These are phyloP conservation scores for Russula dissimulans DNA, from an alignment of 768 basidiomycete species.

Conservation along the genomic window DNA sequence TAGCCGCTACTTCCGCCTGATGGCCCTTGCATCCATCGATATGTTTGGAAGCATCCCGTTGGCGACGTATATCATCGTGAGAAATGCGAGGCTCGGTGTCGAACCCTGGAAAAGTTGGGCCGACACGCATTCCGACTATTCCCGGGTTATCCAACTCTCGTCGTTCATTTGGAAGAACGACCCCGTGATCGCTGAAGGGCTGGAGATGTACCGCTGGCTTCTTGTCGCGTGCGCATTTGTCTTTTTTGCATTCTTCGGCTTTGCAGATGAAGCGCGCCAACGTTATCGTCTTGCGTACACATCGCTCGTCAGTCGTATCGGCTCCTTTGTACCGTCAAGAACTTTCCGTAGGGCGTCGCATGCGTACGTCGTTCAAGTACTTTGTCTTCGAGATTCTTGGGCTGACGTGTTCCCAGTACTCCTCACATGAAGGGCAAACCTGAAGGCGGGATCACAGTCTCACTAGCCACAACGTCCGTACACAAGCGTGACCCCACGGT, in stretches of 20 bases:
- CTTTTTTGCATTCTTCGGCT: not conserved
- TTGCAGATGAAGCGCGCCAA: not conserved
- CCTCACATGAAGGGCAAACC: not conserved
- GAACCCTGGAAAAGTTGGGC: conserved; percentile 36
- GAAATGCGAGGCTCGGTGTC: not conserved
- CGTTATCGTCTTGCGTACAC: not conserved
- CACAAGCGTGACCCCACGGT: too few species aligned
- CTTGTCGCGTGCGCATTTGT: not conserved
- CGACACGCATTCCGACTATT: conserved; percentile 41
- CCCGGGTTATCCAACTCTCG: conserved; percentile 31
- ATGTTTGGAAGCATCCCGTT: not conserved
- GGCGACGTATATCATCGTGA: not conserved
- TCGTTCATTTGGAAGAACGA: conserved; percentile 30
- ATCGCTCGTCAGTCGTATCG: conserved; percentile 19
- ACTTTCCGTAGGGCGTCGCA: not conserved
- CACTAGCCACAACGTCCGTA: not conserved
- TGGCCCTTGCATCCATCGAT: not conserved
- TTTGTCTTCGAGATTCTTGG: too few species aligned
- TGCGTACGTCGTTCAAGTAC: not conserved
- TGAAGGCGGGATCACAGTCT: not conserved
- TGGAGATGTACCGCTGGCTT: not conserved
- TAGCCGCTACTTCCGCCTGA: not conserved
- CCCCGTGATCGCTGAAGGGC: not conserved
- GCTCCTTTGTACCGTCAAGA: conserved; percentile 10
- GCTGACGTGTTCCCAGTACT: not conserved